phyloP scores from a whole-genome alignment of 805 yeast genomes.

The Pichia sporocuriosa region DNA sequence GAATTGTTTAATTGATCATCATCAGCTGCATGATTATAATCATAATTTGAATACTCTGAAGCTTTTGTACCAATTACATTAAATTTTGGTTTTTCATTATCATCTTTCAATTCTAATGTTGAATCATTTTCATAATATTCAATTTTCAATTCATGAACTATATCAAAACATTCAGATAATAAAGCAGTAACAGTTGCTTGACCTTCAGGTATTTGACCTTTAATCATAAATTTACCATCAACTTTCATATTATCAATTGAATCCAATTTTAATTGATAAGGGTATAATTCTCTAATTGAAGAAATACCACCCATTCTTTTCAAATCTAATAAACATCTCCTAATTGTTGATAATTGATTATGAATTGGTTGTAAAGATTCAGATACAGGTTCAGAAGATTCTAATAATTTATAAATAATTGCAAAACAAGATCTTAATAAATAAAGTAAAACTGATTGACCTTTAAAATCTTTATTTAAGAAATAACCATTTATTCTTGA shows the following conservation, averaged over 20 bases:
- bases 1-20: constrained; percentile 1
- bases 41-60: constrained; percentile 28
- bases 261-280: constrained; percentile 91
- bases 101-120: constrained; percentile 22
- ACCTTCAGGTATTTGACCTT: constrained; percentile 92
- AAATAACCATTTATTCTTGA: constrained; percentile 59
- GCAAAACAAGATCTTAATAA: constrained; percentile 87
- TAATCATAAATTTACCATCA: constrained; percentile 89
- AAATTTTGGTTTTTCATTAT: constrained; percentile 19
- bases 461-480: constrained; percentile 35
- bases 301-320: constrained; percentile 90
- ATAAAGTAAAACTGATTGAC: constrained; percentile 62
- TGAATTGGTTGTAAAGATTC: constrained; percentile 91
- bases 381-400: constrained; percentile 89
- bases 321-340: constrained; percentile 83
- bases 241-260: constrained; percentile 77
- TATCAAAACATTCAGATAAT: constrained; percentile 90
- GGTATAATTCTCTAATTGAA: constrained; percentile 83
- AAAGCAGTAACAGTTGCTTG: constrained; percentile 92
- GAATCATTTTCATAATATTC: constrained; percentile 65
- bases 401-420: constrained; percentile 78
- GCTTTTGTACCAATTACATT: constrained; percentile 34
- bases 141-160: constrained; percentile 81
- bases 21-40: constrained; percentile 31
- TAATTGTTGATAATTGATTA: constrained; percentile 86